Base-by-base conservation (phyloP, 495 filamentous ascomycete genomes). In the Talaromyces proteolyticus region DNA sequence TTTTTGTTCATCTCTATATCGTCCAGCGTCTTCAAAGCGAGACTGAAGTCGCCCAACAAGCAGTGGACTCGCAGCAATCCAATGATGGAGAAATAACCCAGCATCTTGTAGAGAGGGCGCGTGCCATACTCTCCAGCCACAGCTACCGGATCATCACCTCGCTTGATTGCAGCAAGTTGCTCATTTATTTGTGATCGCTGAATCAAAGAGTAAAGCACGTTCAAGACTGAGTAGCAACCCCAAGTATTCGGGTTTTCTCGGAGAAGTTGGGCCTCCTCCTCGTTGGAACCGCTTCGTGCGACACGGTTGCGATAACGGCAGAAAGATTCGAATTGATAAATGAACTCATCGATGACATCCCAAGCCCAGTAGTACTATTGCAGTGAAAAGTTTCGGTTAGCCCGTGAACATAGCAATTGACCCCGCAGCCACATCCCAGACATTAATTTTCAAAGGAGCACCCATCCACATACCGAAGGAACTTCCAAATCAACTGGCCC, bases 1-100 rank as follows among this genome's bases (percentile, higher is more conserved):
- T 97, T 97, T 82, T 97, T 97, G 80, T 96, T 97, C 59, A 98
- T 80, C 78, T 98, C 93, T 60, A 98, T 96, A 63, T 97, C 94
- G 67, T 98, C 93, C 50, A 98, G 86, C 17, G 94, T 98, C 81
- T 97, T 97, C 55, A 98, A 80, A 23, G 93, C 94, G 41, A 98
- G 83, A 68, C 88, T 95, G 76, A 97, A 98, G 76, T 98, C 93
- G 57, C 93, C 93, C 23, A 98, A 82, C 57, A 98, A 76, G 71
- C 87, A 92, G 81, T 98, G 93, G 56, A 98, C 93, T 42, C 93
- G 88, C 52, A 98, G 79, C 44, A 98, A 80, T 14, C 93, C 93
- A 66, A 98, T 95, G 66, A 98, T 96, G 58, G 90, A 95, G 78
- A 98, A 98, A 67, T 98, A 98, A 22, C 93, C 93, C 52, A 98